phyloP scores from a whole-genome alignment of 1,139 yeast genomes.

The Candida sp. region DNA sequence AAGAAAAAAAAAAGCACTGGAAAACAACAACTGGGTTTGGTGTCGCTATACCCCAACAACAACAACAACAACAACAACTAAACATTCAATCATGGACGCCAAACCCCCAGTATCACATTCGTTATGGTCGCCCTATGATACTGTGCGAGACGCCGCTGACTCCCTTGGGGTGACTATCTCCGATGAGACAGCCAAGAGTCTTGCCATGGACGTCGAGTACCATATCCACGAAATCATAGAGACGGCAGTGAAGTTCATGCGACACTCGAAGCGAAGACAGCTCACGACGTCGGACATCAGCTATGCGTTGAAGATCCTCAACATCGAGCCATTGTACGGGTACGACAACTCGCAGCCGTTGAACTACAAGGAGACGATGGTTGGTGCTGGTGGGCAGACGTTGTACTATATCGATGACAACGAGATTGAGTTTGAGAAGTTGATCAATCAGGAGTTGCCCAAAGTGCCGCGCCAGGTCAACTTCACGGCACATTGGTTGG shows the following conservation, averaged over 20 bases:
- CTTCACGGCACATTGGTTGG: conserved; percentile 98
- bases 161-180: conserved; percentile 83
- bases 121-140: conserved; percentile 97
- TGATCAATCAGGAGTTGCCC: conserved; percentile 94
- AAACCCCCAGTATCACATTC: conserved; percentile 78
- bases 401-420: conserved; percentile 89
- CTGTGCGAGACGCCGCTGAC: conserved; percentile 97
- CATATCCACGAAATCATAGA: conserved; percentile 94
- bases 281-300: conserved; percentile 84
- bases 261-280: conserved; percentile 87
- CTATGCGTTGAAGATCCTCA: conserved; percentile 81
- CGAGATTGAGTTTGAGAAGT: conserved; percentile 92
- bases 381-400: conserved; percentile 90
- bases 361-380: conserved; percentile 78
- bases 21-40: no score
- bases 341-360: conserved; percentile 68
- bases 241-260: conserved; percentile 95
- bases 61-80: background rate
- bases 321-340: conserved; percentile 88
- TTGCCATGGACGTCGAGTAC: conserved; percentile 99
- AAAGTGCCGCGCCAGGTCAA: conserved; percentile 93
- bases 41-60: no score
- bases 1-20: background rate
- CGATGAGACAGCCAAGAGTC: conserved; percentile 91
- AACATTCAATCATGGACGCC: conserved; percentile 39